A percentile compares a stretch with the other conserved stretches of the same genome.
Conservation (phyloP, 371 early-diverging fungal species). For the Mortierella sp. region DNA sequence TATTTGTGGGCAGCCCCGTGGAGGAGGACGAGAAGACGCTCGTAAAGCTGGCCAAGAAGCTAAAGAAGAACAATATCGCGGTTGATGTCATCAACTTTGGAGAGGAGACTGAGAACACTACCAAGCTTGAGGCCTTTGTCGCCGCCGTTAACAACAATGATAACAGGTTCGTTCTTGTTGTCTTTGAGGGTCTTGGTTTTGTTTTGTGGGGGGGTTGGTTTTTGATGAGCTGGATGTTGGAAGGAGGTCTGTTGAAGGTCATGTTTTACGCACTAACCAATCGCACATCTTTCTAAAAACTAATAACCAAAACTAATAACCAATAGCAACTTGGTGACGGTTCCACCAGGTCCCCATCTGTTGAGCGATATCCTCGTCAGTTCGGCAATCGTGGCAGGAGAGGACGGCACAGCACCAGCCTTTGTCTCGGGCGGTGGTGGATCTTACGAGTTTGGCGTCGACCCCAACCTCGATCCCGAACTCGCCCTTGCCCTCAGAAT, state of each 20-base stretch:
- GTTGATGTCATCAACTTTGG: slow-evolving; percentile 98
- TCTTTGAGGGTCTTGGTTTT: background rate
- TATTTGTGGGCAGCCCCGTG: slow-evolving; percentile 95
- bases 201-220: background rate
- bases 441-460: slow-evolving; percentile 96
- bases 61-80: slow-evolving; percentile 97
- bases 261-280: too few species aligned
- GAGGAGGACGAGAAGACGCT: slow-evolving; percentile 86
- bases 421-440: slow-evolving; percentile 67
- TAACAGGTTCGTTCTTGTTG: slow-evolving; percentile 72
- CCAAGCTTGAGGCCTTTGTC: slow-evolving; percentile 93
- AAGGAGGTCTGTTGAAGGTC: too few species aligned
- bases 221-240: too few species aligned
- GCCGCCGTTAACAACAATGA: slow-evolving; percentile 90
- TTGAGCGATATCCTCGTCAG: slow-evolving; percentile 90
- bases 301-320: too few species aligned
- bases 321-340: slow-evolving; percentile 88
- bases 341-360: slow-evolving; percentile 96
- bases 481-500: slow-evolving; percentile 95
- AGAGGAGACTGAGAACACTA: slow-evolving; percentile 91
- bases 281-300: too few species aligned
- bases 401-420: slow-evolving; percentile 80
- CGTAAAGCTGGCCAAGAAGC: slow-evolving; percentile 92
- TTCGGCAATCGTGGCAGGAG: slow-evolving; percentile 89
- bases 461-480: slow-evolving; percentile 96